phyloP scores from a whole-genome alignment of 352 stramenopile species.

The Pythium oligandrum region DNA sequence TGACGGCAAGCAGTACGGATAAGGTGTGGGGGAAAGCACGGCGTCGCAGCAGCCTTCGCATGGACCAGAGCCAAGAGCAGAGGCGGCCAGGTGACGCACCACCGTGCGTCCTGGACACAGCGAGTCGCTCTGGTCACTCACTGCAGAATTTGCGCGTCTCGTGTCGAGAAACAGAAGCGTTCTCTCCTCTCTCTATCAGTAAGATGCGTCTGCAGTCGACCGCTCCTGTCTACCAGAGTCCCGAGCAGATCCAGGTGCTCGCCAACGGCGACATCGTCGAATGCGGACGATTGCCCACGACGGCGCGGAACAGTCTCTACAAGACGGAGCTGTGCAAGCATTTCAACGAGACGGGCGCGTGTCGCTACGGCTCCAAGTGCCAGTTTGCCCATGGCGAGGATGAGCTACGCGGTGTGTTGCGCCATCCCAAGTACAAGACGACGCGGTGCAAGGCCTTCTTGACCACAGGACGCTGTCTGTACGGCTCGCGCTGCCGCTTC shows the following conservation, averaged over 20 bases:
- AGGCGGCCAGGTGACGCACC: too few relatives aligned
- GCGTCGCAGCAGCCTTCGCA: too few relatives aligned
- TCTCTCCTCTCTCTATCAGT: too few relatives aligned
- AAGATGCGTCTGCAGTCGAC: too few relatives aligned
- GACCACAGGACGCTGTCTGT: conserved; percentile 82
- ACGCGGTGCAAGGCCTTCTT: conserved; percentile 87
- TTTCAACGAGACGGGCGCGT: conserved; percentile 82
- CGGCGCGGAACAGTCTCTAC: conserved; percentile 85
- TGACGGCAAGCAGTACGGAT: too few relatives aligned
- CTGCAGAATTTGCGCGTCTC: too few relatives aligned
- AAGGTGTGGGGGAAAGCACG: too few relatives aligned
- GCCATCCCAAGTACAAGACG: conserved; percentile 91
- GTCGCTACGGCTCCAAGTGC: conserved; percentile 86
- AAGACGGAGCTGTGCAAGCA: conserved; percentile 92
- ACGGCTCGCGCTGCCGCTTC: conserved; percentile 85
- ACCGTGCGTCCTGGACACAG: too few relatives aligned
- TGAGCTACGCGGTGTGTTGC: conserved; percentile 79
- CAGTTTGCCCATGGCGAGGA: conserved; percentile 87
- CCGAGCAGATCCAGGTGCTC: conserved; percentile 60
- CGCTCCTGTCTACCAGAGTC: neutral
- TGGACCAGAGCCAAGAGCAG: too few relatives aligned
- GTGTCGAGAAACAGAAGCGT: too few relatives aligned
- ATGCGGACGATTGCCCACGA: conserved; percentile 68
- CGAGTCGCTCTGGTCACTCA: too few relatives aligned
- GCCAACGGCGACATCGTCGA: conserved; percentile 85